Evolutionary conservation across 2,329 filamentous ascomycete genomes (phyloP), one percentile per base, ranked within the genome.

Genomic region (Fusarium piperis): DNA sequence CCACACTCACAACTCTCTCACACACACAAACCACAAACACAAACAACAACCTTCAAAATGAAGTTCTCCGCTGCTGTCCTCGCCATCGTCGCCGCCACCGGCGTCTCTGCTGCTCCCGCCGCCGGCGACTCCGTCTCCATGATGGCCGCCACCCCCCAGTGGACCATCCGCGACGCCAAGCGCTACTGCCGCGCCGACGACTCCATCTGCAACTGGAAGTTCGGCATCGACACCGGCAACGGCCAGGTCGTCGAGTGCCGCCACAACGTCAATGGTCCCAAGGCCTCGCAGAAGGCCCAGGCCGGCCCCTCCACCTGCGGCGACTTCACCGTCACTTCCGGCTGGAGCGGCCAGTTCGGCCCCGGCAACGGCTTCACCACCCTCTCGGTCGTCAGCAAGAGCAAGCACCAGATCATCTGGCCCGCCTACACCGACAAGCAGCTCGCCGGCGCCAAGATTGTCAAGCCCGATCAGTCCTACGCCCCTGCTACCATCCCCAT

Each of bases 281-380:
- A 74, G 35, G 81, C 82, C 71, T 80, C 80, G 61, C 77, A 74
- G 63, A 72, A 77, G 64, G 72, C 76, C 59, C 78, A 80, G 76
- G 82, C 81, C 53, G 83, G 81, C 18, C 81, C 83, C 48, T 70
- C 77, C 64, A 80, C 71, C 56, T 89, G 86, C 80, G 87, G 86
- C 39, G 75, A 74, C 64, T 89, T 82, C 82, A 85, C 82, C 68
- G 73, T 89, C 75, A 86, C 85, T 57, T 84, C 84, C 3, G 85
- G 85, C 80, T 89, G 87, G 87, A 86, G 83, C 77, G 86, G 83
- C 76, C 83, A 88, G 74, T 89, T 89, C 70, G 88, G 87, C 56
- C 64, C 79, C 13, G 84, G 78, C 68, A 80, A 85, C 28, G 87
- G 86, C 71, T 89, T 89, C 82, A 89, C 87, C 26, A 87, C 85